A percentile compares a stretch with the other conserved stretches of the same genome.
Evolutionary conservation across 2,329 filamentous ascomycete species (phyloP).

Genomic region (Trematosphaeria pertusa): DNA sequence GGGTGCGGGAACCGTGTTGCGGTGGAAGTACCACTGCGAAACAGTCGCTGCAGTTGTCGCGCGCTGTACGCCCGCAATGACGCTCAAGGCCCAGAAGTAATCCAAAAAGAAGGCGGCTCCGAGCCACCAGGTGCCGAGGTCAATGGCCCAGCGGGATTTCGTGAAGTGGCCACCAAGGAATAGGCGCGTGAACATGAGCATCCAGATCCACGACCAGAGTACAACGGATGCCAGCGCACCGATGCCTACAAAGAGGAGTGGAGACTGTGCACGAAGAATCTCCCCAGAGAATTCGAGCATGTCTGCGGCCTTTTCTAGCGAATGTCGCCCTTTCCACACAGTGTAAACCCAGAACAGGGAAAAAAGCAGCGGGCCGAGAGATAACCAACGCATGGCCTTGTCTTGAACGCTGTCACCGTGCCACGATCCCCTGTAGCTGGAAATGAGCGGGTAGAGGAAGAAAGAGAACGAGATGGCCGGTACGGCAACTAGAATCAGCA

Average conservation of each 20-base stretch:
- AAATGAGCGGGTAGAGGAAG: conserved; percentile 87
- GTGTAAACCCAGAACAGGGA: conserved; percentile 84
- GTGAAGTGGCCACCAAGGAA: conserved; percentile 91
- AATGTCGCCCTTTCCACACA: conserved; percentile 78
- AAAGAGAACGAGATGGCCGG: conserved; percentile 88
- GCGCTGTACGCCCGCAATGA: conserved; percentile 87
- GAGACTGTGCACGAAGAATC: conserved; percentile 84
- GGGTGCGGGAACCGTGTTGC: conserved; percentile 78
- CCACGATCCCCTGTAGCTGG: conserved; percentile 81
- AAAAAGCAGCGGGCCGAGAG: conserved; percentile 75
- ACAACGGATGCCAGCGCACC: conserved; percentile 77
- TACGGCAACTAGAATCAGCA: conserved; percentile 80
- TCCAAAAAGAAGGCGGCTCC: conserved; percentile 91
- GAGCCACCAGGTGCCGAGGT: conserved; percentile 91
- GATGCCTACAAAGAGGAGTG: conserved; percentile 83
- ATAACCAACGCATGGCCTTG: conserved; percentile 84
- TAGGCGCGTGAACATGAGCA: conserved; percentile 93
- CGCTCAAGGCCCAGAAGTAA: conserved; percentile 92
- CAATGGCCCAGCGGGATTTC: conserved; percentile 75
- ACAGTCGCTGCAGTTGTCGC: conserved; percentile 93
- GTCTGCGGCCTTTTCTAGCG: conserved; percentile 80
- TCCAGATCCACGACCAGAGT: conserved; percentile 93
- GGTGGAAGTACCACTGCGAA: conserved; percentile 99
- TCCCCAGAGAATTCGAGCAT: conserved; percentile 92
- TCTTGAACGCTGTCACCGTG: conserved; percentile 85